Conservation (phyloP, 2,329 filamentous ascomycete genomes). For the Botrytis deweyae region DNA sequence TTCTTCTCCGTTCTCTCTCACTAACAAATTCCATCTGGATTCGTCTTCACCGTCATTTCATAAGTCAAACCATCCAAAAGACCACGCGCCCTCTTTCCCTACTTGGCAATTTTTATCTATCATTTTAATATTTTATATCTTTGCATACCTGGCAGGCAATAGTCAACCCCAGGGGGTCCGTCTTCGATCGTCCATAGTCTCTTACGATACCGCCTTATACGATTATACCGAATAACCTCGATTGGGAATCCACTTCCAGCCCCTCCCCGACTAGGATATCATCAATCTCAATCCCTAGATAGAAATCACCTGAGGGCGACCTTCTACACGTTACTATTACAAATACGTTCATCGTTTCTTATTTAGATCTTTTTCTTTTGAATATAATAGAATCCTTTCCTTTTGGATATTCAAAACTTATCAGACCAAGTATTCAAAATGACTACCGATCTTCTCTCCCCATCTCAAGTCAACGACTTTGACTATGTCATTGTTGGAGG, state of each 20-base stretch:
- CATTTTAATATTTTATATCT: neutral
- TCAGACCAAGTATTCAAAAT: conserved; percentile 26
- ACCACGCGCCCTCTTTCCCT: conserved; percentile 9
- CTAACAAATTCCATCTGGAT: neutral
- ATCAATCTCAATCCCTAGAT: neutral
- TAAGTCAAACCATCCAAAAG: neutral
- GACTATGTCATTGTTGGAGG: conserved; percentile 52
- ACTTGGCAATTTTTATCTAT: conserved; percentile 14
- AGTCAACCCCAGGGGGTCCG: neutral
- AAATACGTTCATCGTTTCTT: conserved; percentile 2
- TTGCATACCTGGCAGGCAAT: neutral
- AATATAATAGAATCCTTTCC: neutral
- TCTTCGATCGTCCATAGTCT: neutral
- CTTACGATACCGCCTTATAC: conserved; percentile 12
- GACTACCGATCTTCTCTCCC: conserved; percentile 37
- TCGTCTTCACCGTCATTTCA: conserved; percentile 15
- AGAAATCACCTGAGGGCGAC: conserved; percentile 13
- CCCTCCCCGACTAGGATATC: conserved; percentile 17
- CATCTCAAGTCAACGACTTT: conserved; percentile 41
- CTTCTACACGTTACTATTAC: conserved; percentile 6
- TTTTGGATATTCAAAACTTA: neutral
- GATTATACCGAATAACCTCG: neutral
- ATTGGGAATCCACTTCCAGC: conserved; percentile 18
- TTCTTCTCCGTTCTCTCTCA: neutral
- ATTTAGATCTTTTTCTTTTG: neutral